A percentile compares a stretch with the other conserved stretches of the same genome.
Conservation (phyloP, 805 yeast genomes). For the Lipomyces yamanashiensis region DNA sequence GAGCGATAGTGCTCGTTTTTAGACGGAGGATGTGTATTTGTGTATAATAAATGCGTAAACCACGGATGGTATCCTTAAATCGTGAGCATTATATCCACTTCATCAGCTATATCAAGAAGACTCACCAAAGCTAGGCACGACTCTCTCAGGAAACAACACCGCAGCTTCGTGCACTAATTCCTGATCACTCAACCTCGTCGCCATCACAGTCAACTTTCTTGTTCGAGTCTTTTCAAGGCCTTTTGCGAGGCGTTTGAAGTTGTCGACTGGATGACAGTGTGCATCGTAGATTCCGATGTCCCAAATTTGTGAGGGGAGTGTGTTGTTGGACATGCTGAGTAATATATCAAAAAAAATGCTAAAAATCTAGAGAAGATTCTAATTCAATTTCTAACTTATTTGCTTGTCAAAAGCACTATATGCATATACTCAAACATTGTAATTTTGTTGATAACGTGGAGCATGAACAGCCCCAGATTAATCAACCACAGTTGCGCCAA, state of each 20-base stretch:
- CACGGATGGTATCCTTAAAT: constrained; percentile 86
- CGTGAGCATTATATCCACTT: not conserved
- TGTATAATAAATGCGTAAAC: constrained; percentile 71
- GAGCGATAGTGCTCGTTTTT: constrained; percentile 61
- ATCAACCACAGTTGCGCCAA: too few species aligned
- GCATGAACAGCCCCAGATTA: too few species aligned
- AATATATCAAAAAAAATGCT: not conserved
- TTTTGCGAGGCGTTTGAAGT: constrained; percentile 37
- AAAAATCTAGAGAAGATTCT: not conserved
- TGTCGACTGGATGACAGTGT: constrained; percentile 50
- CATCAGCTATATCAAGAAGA: not conserved
- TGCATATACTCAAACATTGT: too few species aligned
- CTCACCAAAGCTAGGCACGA: constrained; percentile 46
- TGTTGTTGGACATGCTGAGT: not conserved
- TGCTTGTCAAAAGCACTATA: too few species aligned
- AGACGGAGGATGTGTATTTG: constrained; percentile 35
- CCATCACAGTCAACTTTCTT: constrained; percentile 44
- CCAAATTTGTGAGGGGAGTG: constrained; percentile 5
- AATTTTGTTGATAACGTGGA: too few species aligned
- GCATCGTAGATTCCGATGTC: constrained; percentile 43
- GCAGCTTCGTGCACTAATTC: constrained; percentile 43
- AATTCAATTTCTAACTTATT: too few species aligned
- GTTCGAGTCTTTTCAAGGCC: constrained; percentile 24
- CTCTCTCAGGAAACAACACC: constrained; percentile 38
- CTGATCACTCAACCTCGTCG: constrained; percentile 47